These are phyloP conservation scores for Apiotrichum siamense DNA, from an alignment of 1,284 basidiomycete species.

Conservation along the genomic window DNA sequence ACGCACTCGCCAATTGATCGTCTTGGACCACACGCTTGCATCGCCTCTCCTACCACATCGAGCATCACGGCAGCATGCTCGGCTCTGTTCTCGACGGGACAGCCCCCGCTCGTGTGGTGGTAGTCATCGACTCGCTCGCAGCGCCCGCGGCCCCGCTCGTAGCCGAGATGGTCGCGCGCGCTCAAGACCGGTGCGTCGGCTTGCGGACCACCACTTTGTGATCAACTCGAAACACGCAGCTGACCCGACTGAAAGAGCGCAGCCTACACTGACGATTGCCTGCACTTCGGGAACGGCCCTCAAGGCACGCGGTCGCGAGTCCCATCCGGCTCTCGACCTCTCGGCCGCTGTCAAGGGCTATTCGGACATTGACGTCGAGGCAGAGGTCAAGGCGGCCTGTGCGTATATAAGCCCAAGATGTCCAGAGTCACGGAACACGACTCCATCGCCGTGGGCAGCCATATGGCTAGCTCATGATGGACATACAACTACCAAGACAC, in stretches of 20 bases:
- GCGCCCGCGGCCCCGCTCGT: slow-evolving; percentile 6
- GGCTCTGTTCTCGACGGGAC: slow-evolving; percentile 29
- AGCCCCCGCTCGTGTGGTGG: slow-evolving; percentile 34
- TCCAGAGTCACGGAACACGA: not conserved
- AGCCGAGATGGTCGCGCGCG: slow-evolving; percentile 3
- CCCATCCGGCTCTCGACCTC: slow-evolving; percentile 10
- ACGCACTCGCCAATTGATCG: not conserved
- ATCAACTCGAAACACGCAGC: not conserved
- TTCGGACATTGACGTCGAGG: slow-evolving; percentile 6
- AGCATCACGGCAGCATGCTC: too few species aligned
- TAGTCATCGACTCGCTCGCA: slow-evolving; percentile 21
- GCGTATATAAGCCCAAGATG: slow-evolving; percentile 3
- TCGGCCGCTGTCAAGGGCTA: slow-evolving; percentile 5
- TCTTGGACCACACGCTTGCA: too few species aligned
- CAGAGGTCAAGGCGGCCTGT: slow-evolving; percentile 20
- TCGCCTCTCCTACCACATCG: too few species aligned
- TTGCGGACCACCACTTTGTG: too few species aligned
- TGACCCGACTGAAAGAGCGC: slow-evolving; percentile 2
- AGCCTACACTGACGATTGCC: slow-evolving; percentile 15
- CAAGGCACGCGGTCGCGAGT: not conserved
- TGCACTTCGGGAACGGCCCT: not conserved
- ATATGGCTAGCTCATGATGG: too few species aligned
- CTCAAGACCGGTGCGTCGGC: slow-evolving; percentile 1
- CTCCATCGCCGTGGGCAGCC: not conserved
- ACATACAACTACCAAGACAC: too few species aligned